Evolutionary conservation across 1,284 basidiomycete species (phyloP).

Genomic region (Fereydounia khargensis): DNA sequence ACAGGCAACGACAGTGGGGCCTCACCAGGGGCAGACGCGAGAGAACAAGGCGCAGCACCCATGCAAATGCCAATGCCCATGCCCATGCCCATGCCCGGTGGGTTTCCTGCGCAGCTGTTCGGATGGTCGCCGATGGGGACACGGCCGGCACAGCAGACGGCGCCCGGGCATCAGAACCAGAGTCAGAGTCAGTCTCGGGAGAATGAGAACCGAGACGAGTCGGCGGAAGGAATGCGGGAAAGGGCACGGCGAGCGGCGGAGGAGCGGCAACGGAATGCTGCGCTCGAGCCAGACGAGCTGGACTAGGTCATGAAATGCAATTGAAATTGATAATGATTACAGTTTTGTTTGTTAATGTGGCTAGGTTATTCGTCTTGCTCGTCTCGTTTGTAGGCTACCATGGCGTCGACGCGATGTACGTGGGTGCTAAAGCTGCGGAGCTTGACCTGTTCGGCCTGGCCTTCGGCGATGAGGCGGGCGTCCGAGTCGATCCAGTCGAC

Average conservation of each 20-base stretch:
- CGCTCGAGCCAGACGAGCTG: conserved; percentile 27
- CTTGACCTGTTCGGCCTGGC: conserved; percentile 90
- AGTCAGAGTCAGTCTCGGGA: no score
- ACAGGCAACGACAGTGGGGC: background rate
- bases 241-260: conserved; percentile 14
- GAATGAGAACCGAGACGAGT: no score
- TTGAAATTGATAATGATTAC: background rate
- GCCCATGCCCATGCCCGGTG: no score
- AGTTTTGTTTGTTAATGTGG: background rate
- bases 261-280: background rate
- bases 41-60: background rate
- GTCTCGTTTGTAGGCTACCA: conserved; percentile 59
- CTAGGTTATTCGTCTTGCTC: conserved; percentile 55
- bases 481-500: conserved; percentile 92
- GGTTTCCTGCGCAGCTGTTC: no score
- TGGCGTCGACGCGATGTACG: conserved; percentile 58
- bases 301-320: conserved; percentile 7
- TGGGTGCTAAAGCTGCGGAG: conserved; percentile 59
- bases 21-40: background rate
- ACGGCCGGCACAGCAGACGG: no score
- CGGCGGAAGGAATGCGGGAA: conserved; percentile 14
- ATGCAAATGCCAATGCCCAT: no score
- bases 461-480: conserved; percentile 87
- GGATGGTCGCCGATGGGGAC: no score
- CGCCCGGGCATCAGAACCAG: no score